phyloP scores from a whole-genome alignment of 345 rosid genomes.

The Triadica sebifera region DNA sequence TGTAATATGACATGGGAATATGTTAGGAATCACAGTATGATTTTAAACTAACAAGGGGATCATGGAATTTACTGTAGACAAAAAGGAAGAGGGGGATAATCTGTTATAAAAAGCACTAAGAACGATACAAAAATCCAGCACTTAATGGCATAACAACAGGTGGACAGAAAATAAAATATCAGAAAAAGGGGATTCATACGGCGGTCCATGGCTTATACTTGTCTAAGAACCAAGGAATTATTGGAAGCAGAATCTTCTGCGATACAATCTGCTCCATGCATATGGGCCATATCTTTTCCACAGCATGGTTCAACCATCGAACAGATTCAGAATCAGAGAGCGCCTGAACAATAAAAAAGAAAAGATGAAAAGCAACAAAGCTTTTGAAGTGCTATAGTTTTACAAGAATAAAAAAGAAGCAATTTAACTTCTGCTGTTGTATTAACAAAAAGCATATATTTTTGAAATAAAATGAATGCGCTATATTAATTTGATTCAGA shows the following conservation, averaged over 20 bases:
- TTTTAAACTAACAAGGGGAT: too few species aligned
- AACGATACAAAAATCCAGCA: not conserved
- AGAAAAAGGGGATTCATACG: constrained; percentile 35
- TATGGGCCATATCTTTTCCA: constrained; percentile 89
- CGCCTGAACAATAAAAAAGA: constrained; percentile 42
- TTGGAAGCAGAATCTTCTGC: constrained; percentile 86
- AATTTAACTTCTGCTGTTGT: too few species aligned
- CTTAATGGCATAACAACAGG: not conserved
- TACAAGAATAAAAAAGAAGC: not conserved
- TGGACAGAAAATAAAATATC: not conserved
- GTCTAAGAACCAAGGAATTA: constrained; percentile 92
- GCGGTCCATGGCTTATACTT: constrained; percentile 99
- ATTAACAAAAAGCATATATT: not conserved
- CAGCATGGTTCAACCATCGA: constrained; percentile 83
- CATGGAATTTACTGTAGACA: too few species aligned
- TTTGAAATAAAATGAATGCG: not conserved
- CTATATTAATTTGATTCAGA: not conserved
- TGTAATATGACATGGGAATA: too few species aligned
- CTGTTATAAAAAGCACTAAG: not conserved
- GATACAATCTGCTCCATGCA: constrained; percentile 90
- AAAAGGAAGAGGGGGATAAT: too few species aligned
- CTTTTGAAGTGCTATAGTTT: not conserved
- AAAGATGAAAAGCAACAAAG: not conserved
- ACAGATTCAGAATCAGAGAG: constrained; percentile 83
- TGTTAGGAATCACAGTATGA: too few species aligned